phyloP scores from a whole-genome alignment of 371 early-diverging fungal species.

The Rhizomucor pusillus region DNA sequence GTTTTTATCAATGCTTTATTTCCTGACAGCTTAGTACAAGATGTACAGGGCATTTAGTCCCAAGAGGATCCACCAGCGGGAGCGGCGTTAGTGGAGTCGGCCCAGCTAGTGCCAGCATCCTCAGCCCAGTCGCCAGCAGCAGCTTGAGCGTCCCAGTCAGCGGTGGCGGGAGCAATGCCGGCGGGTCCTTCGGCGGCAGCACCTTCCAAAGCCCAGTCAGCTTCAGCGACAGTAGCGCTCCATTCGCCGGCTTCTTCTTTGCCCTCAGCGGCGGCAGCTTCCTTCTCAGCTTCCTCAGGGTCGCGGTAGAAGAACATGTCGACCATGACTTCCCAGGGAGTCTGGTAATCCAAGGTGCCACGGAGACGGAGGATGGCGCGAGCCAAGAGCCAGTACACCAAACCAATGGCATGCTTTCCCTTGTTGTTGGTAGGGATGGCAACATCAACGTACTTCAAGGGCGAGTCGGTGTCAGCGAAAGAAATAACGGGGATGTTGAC shows the following conservation, averaged over 20 bases:
- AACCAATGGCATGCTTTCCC: slow-evolving; percentile 97
- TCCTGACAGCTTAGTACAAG: no score
- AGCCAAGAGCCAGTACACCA: slow-evolving; percentile 96
- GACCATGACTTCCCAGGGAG: slow-evolving; percentile 93
- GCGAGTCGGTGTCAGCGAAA: slow-evolving; percentile 97
- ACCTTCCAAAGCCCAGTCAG: slow-evolving; percentile 19
- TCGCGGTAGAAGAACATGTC: slow-evolving; percentile 98
- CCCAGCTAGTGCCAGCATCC: slow-evolving; percentile 8
- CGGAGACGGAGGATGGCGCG: slow-evolving; percentile 98
- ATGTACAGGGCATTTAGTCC: no score
- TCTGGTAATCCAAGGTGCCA: slow-evolving; percentile 81
- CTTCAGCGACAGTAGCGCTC: slow-evolving; percentile 5
- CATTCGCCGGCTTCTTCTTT: slow-evolving; percentile 8
- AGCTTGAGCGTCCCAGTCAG: slow-evolving; percentile 14
- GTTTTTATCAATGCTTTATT: no score
- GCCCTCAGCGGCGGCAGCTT: slow-evolving; percentile 23
- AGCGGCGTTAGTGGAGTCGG: slow-evolving; percentile 12
- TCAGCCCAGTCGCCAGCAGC: slow-evolving; percentile 15
- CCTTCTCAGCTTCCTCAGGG: slow-evolving; percentile 91
- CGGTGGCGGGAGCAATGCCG: slow-evolving; percentile 8
- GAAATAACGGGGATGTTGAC: slow-evolving; percentile 99
- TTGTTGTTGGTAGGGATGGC: slow-evolving; percentile 99
- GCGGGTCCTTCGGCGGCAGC: slow-evolving; percentile 16
- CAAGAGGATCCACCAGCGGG: slow-evolving; percentile 1
- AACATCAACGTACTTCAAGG: slow-evolving; percentile 94